These are phyloP conservation scores for Dissophora ornata DNA, from an alignment of 192 early-diverging fungal genomes.

Conservation along the genomic window DNA sequence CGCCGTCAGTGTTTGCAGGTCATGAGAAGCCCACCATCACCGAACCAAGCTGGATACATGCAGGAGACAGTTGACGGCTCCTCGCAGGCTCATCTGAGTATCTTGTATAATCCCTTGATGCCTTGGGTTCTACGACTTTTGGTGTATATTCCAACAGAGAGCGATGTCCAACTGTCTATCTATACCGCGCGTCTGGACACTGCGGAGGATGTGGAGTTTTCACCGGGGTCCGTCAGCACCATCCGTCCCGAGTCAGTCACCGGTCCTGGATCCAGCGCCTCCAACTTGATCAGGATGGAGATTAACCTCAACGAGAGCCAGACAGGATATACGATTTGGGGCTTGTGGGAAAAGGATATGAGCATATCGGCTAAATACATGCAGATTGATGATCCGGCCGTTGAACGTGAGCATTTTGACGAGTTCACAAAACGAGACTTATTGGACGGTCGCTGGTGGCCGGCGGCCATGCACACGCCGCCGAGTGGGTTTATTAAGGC, in stretches of 20 bases:
- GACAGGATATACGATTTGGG: slow-evolving; percentile 42
- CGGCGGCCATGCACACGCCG: slow-evolving; percentile 43
- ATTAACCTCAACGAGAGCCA: slow-evolving; percentile 22
- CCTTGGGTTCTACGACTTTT: slow-evolving; percentile 40
- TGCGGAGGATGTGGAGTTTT: slow-evolving; percentile 29
- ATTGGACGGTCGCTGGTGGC: slow-evolving; percentile 49
- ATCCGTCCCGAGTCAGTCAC: slow-evolving; percentile 20
- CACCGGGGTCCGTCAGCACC: slow-evolving; percentile 15
- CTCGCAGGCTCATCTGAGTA: slow-evolving; percentile 19
- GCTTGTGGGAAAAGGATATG: slow-evolving; percentile 30
- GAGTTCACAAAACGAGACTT: slow-evolving; percentile 22
- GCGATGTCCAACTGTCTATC: slow-evolving; percentile 31
- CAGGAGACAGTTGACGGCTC: slow-evolving; percentile 41
- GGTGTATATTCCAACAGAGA: slow-evolving; percentile 42
- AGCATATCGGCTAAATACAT: slow-evolving; percentile 30
- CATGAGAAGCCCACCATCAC: slow-evolving; percentile 8
- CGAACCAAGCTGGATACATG: slow-evolving; percentile 30
- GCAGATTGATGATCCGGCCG: slow-evolving; percentile 37
- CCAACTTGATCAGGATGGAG: slow-evolving; percentile 15
- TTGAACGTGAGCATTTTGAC: slow-evolving; percentile 24
- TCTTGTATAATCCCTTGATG: slow-evolving; percentile 40
- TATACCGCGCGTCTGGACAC: slow-evolving; percentile 28
- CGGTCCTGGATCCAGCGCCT: slow-evolving; percentile 17
- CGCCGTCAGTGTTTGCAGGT: slow-evolving; percentile 38
- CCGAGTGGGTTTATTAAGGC: slow-evolving; percentile 33